A percentile compares a stretch with the other conserved stretches of the same genome.
Conservation (phyloP, 352 stramenopile species). For the Aphanomyces invadans region DNA sequence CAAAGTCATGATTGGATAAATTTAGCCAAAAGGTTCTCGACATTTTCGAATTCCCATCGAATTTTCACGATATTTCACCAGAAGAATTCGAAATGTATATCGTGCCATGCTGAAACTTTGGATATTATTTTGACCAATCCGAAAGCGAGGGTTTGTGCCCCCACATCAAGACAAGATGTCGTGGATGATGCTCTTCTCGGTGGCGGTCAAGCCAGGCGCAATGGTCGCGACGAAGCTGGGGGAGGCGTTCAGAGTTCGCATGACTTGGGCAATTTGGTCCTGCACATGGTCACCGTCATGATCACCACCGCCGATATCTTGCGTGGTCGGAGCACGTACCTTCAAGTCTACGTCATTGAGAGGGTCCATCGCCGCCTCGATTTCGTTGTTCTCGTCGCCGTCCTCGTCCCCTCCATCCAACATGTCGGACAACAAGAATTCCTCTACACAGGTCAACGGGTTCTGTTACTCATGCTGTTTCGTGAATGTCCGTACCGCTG, state of each 20-base stretch:
- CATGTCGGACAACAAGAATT: slow-evolving; percentile 48
- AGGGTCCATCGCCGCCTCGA: slow-evolving; percentile 73
- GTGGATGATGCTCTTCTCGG: slow-evolving; percentile 53
- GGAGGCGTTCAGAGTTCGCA: slow-evolving; percentile 47
- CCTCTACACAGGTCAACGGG: neutral
- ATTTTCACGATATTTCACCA: neutral
- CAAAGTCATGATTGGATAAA: neutral
- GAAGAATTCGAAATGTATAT: slow-evolving; percentile 2
- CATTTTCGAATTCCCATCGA: too few relatives aligned
- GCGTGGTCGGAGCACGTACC: too few relatives aligned
- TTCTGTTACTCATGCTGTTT: neutral
- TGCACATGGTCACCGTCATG: slow-evolving; percentile 29
- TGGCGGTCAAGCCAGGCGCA: slow-evolving; percentile 54
- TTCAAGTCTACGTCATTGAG: slow-evolving; percentile 74
- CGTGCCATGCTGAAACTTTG: too few relatives aligned
- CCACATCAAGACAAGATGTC: slow-evolving; percentile 13
- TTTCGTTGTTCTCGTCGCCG: slow-evolving; percentile 61
- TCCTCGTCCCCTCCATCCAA: slow-evolving; percentile 33
- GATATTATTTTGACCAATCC: neutral
- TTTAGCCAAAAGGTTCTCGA: too few relatives aligned
- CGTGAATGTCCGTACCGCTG: slow-evolving; percentile 36
- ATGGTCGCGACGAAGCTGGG: slow-evolving; percentile 48
- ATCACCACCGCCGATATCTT: too few relatives aligned
- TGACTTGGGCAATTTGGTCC: slow-evolving; percentile 47
- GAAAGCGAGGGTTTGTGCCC: neutral